Conservation (phyloP, 2,329 filamentous ascomycete species). For the Amphichorda felina region DNA sequence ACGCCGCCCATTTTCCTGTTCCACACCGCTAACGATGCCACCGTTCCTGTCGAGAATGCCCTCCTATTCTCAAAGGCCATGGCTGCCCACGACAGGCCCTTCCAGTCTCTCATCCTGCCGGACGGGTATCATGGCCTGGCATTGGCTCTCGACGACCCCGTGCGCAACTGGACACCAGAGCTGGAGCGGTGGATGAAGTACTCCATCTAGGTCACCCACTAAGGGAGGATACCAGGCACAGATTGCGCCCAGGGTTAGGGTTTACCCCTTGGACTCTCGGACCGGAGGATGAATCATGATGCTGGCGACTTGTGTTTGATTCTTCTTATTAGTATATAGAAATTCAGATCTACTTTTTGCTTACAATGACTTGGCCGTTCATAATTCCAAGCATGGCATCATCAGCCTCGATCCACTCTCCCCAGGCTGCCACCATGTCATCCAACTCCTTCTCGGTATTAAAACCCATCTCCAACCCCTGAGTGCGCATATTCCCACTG, state of each 20-base stretch:
- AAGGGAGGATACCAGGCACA: no score
- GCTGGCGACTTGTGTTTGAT: no score
- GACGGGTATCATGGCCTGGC: constrained; percentile 15
- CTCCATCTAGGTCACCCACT: constrained; percentile 7
- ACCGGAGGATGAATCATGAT: no score
- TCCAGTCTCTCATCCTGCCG: constrained; percentile 13
- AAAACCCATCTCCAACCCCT: constrained; percentile 12
- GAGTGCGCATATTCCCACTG: constrained; percentile 10
- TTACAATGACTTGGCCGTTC: constrained; percentile 15
- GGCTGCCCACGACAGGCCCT: constrained; percentile 9
- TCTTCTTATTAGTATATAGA: neutral
- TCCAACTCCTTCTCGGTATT: constrained; percentile 12
- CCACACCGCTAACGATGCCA: constrained; percentile 15
- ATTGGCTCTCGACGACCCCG: constrained; percentile 11
- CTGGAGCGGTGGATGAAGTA: constrained; percentile 13
- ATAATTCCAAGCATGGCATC: constrained; percentile 16
- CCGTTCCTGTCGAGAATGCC: constrained; percentile 14
- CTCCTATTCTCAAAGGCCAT: constrained; percentile 14
- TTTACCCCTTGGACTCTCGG: no score
- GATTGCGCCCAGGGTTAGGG: no score
- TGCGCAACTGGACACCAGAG: constrained; percentile 13
- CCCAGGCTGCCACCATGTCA: constrained; percentile 15
- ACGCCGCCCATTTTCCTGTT: constrained; percentile 22
- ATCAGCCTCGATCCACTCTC: constrained; percentile 12
- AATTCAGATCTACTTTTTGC: neutral